A percentile compares a stretch with the other conserved stretches of the same genome.
Conservation (phyloP, 108 stramenopile species). For the Craspedostauros australis region DNA sequence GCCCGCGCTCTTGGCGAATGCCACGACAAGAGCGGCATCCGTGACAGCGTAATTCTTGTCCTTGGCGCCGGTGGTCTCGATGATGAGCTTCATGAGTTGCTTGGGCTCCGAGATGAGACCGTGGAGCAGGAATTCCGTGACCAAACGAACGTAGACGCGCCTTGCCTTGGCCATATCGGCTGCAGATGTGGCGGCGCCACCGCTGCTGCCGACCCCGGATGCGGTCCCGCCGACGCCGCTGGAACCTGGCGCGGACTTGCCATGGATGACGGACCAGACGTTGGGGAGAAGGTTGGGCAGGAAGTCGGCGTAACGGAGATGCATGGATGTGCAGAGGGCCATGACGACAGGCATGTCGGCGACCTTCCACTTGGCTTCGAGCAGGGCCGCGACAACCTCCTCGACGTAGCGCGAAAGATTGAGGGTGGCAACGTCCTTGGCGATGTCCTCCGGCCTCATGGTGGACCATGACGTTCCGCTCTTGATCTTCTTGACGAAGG, state of each 20-base stretch:
- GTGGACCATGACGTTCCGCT: slow-evolving; percentile 51
- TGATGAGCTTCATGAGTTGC: slow-evolving; percentile 54
- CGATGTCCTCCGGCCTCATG: slow-evolving; percentile 53
- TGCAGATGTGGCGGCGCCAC: no score
- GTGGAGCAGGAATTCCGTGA: slow-evolving; percentile 63
- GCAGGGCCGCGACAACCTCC: slow-evolving; percentile 83
- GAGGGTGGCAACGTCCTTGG: slow-evolving; percentile 68
- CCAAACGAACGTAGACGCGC: slow-evolving; percentile 54
- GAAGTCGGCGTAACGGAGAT: slow-evolving; percentile 58
- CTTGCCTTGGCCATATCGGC: slow-evolving; percentile 45
- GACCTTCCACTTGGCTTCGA: slow-evolving; percentile 74
- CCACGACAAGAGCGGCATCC: slow-evolving; percentile 72
- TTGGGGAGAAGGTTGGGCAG: slow-evolving; percentile 33
- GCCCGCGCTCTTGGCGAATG: slow-evolving; percentile 73
- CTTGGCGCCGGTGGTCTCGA: slow-evolving; percentile 64
- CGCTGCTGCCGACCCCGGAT: no score
- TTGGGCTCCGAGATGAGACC: slow-evolving; percentile 61
- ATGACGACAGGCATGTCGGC: slow-evolving; percentile 58
- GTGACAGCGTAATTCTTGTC: slow-evolving; percentile 60
- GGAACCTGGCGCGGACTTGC: slow-evolving; percentile 26
- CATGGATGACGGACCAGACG: slow-evolving; percentile 40
- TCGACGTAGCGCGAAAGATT: slow-evolving; percentile 92
- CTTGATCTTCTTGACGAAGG: slow-evolving; percentile 93
- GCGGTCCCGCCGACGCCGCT: no score
- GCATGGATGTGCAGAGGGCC: slow-evolving; percentile 64